Base-by-base conservation (phyloP, 2,329 filamentous ascomycete species). In the Diplodia corticola region DNA sequence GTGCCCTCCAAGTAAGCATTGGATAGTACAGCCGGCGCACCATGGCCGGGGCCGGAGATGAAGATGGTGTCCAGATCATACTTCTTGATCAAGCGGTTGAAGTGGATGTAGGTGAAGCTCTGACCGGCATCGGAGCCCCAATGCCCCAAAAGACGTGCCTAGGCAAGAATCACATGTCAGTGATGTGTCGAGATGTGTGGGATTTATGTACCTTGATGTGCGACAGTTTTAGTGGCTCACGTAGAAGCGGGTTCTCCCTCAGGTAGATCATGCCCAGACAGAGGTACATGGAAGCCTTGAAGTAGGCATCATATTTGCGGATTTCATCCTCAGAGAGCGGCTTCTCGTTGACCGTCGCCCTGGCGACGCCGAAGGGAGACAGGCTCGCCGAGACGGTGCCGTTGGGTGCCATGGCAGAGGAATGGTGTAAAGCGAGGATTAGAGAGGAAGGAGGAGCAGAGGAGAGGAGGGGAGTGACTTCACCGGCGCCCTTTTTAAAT, bases 71-170 rank as follows among this genome's bases (percentile, higher is more conserved):
- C 84, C 59, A 93, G 80, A 69, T 91, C 86, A 73, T 92, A 90
- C 78, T 92, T 93, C 77, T 90, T 92, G 82, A 93, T 92, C 67
- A 93, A 80, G 37, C 90, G 88, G 78, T 93, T 93, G 83, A 92
- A 90, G 79, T 93, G 90, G 80, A 92, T 91, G 77, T 88, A 93
- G 37, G 89, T 91, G 78, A 93, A 93, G 67, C 89, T 88, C 77
- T 93, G 91, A 15, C 90, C 91, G n/a, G 91, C 88, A 59, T 91
- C 90, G 2, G 89, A 91, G 64, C 91, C 91, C 83, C 91, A 93
- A 75, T 93, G 91, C 46, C 91, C 91, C 2, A 93, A 82, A 9
- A 93, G 81, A 69, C 91, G 86, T 67, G 85, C 83, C 79, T 61
- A 24, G 30, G 22, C n/a, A 17, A 40, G 24, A 30, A 20, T 60